phyloP scores from a whole-genome alignment of 495 filamentous ascomycete genomes.

The Neurospora africana region DNA sequence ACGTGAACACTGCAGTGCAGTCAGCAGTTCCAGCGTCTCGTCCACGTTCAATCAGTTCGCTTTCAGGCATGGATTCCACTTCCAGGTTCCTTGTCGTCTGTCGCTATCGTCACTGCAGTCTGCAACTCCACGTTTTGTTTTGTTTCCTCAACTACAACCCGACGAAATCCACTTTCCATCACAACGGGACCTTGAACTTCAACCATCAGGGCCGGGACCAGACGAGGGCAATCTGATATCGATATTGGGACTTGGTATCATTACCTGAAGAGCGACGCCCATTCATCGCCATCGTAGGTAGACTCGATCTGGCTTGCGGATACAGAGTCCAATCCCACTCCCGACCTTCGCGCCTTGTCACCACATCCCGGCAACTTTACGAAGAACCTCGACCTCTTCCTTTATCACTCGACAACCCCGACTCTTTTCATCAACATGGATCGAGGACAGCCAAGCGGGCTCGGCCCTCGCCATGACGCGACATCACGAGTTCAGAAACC shows the following conservation, averaged over 20 bases:
- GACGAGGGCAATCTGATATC: not conserved
- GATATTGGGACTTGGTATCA: not conserved
- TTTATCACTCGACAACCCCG: not conserved
- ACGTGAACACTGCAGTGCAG: not conserved
- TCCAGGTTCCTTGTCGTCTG: not conserved
- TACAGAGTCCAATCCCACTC: not conserved
- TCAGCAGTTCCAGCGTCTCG: not conserved
- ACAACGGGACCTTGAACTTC: not conserved
- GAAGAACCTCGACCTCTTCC: not conserved
- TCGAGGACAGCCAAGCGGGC: slow-evolving; percentile 30
- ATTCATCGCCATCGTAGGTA: too few relatives aligned
- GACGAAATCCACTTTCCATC: not conserved
- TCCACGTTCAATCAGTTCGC: not conserved
- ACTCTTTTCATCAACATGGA: slow-evolving; percentile 24
- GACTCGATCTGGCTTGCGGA: not conserved
- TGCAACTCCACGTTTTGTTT: not conserved
- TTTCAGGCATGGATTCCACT: not conserved
- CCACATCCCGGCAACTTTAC: not conserved
- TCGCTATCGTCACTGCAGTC: not conserved
- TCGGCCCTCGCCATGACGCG: slow-evolving; percentile 43
- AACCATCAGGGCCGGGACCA: not conserved
- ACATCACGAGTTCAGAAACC: slow-evolving; percentile 41
- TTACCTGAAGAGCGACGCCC: not conserved
- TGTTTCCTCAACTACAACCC: too few relatives aligned
- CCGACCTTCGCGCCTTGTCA: not conserved